Conservation (phyloP, 805 yeast species). For the Saccharomycopsis malanga region DNA sequence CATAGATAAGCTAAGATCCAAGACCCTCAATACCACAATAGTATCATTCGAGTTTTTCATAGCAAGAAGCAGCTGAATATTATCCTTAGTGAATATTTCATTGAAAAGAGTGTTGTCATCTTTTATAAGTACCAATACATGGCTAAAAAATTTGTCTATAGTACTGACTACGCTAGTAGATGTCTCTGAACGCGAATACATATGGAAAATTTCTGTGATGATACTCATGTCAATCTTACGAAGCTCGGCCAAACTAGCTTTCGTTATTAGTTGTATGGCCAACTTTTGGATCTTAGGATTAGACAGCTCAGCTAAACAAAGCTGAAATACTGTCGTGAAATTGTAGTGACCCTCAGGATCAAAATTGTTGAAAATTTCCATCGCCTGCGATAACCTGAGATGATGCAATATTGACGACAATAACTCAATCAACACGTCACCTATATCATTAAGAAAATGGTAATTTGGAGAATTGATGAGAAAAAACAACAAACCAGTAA, state of each 20-base stretch:
- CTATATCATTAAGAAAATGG: conserved; percentile 1
- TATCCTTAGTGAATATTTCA: background rate
- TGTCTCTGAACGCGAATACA: background rate
- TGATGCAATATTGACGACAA: background rate
- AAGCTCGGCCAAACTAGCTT: conserved; percentile 2
- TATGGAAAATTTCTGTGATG: background rate
- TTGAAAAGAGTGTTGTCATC: conserved; percentile 1
- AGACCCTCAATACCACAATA: background rate
- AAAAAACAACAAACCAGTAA: conserved; percentile 1
- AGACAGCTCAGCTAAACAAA: conserved; percentile 2
- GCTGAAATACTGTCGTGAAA: background rate
- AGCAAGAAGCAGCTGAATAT: background rate
- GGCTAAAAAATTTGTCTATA: conserved; percentile 10
- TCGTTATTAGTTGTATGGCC: conserved; percentile 3
- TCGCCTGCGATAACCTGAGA: conserved; percentile 3
- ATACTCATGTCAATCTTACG: background rate
- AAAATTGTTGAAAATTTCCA: background rate
- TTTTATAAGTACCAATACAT: conserved; percentile 1
- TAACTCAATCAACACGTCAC: conserved; percentile 2
- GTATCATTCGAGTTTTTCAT: background rate
- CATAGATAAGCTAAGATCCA: conserved; percentile 3
- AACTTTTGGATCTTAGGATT: conserved; percentile 9
- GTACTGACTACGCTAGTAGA: conserved; percentile 3
- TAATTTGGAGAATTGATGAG: conserved; percentile 2
- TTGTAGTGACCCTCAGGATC: background rate